Conservation (phyloP, 148 eudicot genomes). For the Linanthus parryae region DNA sequence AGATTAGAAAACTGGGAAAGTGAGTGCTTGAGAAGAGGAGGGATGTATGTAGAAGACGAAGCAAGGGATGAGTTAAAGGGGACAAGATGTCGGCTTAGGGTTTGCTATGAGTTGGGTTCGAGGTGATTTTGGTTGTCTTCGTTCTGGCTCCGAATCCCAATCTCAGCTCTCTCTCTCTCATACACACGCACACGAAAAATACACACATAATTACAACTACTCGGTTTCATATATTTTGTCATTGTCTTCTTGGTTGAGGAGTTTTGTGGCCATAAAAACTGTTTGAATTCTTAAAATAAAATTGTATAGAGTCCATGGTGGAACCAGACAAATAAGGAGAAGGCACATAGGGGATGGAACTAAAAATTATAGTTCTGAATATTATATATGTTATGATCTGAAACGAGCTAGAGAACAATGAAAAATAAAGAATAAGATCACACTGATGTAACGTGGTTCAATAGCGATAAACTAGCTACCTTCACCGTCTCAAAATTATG, state of each 20-base stretch:
- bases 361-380: no score
- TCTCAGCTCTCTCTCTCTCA: constrained; percentile 1
- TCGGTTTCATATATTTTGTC: not conserved
- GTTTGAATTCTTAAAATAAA: not conserved
- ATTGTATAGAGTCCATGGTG: no score
- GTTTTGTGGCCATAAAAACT: not conserved
- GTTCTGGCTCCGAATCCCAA: not conserved
- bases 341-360: no score
- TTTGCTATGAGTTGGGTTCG: not conserved
- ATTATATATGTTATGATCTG: no score
- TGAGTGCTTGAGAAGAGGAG: constrained; percentile 21
- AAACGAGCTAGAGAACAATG: no score
- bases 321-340: no score
- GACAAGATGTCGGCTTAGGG: constrained; percentile 14
- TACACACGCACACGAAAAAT: not conserved
- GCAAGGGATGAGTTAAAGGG: constrained; percentile 23
- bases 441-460: no score
- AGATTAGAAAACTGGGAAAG: constrained; percentile 32
- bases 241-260: not conserved
- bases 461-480: no score
- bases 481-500: no score
- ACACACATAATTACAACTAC: not conserved
- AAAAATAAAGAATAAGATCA: no score
- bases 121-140: not conserved
- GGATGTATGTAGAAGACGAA: constrained; percentile 29